Conservation (phyloP, 1,284 basidiomycete species). For the Agroathelia rolfsii region DNA sequence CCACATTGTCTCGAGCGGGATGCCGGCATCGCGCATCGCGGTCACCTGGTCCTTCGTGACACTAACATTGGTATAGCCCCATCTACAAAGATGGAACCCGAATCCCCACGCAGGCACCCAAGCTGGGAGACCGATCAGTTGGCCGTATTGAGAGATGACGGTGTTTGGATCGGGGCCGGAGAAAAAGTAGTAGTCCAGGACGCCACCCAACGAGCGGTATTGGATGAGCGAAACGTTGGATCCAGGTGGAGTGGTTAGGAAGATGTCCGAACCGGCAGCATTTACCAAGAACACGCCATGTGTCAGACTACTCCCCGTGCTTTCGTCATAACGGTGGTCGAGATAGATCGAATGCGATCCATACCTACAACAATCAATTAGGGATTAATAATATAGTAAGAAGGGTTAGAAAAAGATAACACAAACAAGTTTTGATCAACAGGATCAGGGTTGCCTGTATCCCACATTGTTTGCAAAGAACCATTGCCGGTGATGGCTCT, state of each 20-base stretch:
- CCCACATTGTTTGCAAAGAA: too few relatives aligned
- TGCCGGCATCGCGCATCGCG: conserved; percentile 11
- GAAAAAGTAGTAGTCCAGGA: conserved; percentile 70
- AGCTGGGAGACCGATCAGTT: conserved; percentile 28
- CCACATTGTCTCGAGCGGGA: conserved; percentile 13
- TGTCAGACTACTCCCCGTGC: conserved; percentile 44
- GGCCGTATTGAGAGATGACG: conserved; percentile 33
- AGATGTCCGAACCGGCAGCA: conserved; percentile 69
- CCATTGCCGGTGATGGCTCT: conserved; percentile 4
- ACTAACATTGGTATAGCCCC: conserved; percentile 13
- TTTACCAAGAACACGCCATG: conserved; percentile 63
- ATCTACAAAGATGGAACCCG: conserved; percentile 10
- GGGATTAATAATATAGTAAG: too few relatives aligned
- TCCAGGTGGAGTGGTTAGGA: conserved; percentile 44
- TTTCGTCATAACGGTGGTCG: conserved; percentile 48
- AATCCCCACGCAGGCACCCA: conserved; percentile 17
- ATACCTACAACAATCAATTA: conserved; percentile 36
- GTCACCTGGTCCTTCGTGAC: neutral
- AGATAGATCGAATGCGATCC: conserved; percentile 65
- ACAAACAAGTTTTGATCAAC: neutral
- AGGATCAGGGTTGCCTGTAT: too few relatives aligned
- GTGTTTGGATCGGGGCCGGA: conserved; percentile 54
- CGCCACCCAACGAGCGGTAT: conserved; percentile 57
- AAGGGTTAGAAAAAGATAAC: neutral
- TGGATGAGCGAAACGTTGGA: conserved; percentile 47